Base-by-base conservation (phyloP, 441 rosid genomes). In the Sinapis alba region DNA sequence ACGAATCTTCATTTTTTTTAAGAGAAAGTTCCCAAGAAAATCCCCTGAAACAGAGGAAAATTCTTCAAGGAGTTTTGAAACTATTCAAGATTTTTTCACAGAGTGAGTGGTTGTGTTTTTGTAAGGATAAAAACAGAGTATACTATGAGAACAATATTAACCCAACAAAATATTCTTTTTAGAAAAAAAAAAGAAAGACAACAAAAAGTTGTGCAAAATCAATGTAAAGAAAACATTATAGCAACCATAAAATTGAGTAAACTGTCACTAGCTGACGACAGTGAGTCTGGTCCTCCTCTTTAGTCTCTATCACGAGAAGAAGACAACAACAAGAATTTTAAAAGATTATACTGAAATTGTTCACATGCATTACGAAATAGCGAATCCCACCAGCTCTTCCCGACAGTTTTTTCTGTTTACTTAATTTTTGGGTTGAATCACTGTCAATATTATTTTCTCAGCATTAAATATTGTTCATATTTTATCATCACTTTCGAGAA, bases 201-300 rank as follows among this genome's bases (percentile, higher is more conserved):
- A 73, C 45, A 43, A 73, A 57, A 65, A 59, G 47, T 6, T 34
- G 7, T 45, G 61, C 62, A 65, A 65, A 59, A 71, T 65, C 54
- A 12, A 71, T 21, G 68, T 65, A 71, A 71, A 26, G 10, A 13
- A 70, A 32, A 27, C 8, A 54, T 47, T 24, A 21, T 72, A 72
- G 32, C 73, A 61, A 27, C 77, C 77, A 77, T 51, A 77, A 73
- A 72, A 43, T 77, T 78, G 24, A 77, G 80, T 61, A 71, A 78
- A 78, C 64, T 72, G 77, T 78, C 73, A 72, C 51, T 60, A 21
- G 69, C 59, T 62, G 63, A 63, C 70, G 50, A 62, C 70, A 66
- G 5, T 26, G 65, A 69, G 79, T 54, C 47, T 78, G 81, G 73
- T 36, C 77, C 77, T 71, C 58, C 57, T 72, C 68, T 76, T 38